Conservation (phyloP, 352 stramenopile genomes). For the Peronosclerospora sorghi region DNA sequence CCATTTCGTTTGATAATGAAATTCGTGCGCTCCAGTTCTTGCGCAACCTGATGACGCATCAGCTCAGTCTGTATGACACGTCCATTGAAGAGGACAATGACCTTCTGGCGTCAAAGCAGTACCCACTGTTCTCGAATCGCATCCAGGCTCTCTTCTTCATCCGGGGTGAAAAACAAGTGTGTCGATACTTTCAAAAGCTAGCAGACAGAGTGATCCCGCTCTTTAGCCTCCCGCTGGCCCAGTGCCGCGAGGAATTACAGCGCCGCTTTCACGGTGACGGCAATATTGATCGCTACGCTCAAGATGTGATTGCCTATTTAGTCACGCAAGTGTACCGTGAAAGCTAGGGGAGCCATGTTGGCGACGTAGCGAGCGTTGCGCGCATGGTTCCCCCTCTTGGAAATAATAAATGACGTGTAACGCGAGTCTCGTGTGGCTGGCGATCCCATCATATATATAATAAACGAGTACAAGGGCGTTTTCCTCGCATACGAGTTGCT, state of each 20-base stretch:
- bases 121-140: constrained; percentile 77
- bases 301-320: constrained; percentile 85
- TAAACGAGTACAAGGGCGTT: too few relatives aligned
- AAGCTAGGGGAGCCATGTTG: constrained; percentile 47
- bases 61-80: constrained; percentile 73
- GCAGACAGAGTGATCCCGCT: constrained; percentile 76
- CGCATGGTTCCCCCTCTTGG: not conserved
- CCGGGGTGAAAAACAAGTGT: constrained; percentile 83
- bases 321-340: constrained; percentile 74
- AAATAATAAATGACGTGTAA: too few relatives aligned
- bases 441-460: too few relatives aligned
- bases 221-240: constrained; percentile 57
- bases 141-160: constrained; percentile 86
- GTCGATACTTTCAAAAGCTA: constrained; percentile 66
- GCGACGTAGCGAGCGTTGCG: not conserved
- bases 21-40: constrained; percentile 67
- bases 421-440: too few relatives aligned
- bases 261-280: constrained; percentile 70
- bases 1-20: constrained; percentile 81
- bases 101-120: constrained; percentile 68
- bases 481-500: not conserved
- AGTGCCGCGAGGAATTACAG: constrained; percentile 61
- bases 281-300: constrained; percentile 73
- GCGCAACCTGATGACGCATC: constrained; percentile 62
- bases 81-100: constrained; percentile 83